A percentile compares a stretch with the other conserved stretches of the same genome.
These are phyloP conservation scores for Cadophora malorum DNA, from an alignment of 2,329 filamentous ascomycete genomes.

Conservation along the genomic window DNA sequence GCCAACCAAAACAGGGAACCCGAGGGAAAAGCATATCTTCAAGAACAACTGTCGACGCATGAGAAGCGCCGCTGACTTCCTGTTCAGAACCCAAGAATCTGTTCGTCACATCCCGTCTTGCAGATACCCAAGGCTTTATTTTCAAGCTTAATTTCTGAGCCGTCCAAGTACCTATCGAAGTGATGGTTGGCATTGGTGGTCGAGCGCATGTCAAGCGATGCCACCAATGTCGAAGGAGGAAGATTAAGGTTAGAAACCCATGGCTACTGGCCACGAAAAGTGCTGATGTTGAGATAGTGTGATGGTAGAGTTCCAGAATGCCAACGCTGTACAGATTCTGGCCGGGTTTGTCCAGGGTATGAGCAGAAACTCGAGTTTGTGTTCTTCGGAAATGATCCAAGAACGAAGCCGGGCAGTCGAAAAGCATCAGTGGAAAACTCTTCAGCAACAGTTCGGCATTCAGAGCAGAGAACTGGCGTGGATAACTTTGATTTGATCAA, in stretches of 20 bases:
- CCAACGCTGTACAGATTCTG: conserved; percentile 22
- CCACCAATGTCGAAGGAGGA: conserved; percentile 22
- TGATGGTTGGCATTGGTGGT: conserved; percentile 25
- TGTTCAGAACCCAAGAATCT: neutral
- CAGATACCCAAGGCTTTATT: neutral
- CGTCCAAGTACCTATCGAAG: neutral
- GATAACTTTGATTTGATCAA: neutral
- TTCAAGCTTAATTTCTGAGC: neutral
- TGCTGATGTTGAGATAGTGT: conserved; percentile 23
- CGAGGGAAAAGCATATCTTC: neutral
- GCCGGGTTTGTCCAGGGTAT: conserved; percentile 25
- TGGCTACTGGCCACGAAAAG: neutral
- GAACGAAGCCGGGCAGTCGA: neutral
- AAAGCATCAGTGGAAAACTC: neutral
- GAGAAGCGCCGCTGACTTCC: neutral
- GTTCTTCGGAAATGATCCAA: conserved; percentile 3
- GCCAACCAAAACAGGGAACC: conserved; percentile 2
- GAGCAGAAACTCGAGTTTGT: conserved; percentile 22
- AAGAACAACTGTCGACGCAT: neutral
- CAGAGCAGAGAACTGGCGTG: neutral
- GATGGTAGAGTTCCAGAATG: conserved; percentile 27
- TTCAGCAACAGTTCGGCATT: neutral
- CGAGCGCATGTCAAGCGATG: conserved; percentile 21
- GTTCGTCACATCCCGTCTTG: neutral
- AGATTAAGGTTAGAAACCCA: conserved; percentile 13